Percentiles rank a stretch among this genome's conserved stretches.
Conservation (phyloP, 2,329 filamentous ascomycete genomes). For the Monosporascus ibericus region DNA sequence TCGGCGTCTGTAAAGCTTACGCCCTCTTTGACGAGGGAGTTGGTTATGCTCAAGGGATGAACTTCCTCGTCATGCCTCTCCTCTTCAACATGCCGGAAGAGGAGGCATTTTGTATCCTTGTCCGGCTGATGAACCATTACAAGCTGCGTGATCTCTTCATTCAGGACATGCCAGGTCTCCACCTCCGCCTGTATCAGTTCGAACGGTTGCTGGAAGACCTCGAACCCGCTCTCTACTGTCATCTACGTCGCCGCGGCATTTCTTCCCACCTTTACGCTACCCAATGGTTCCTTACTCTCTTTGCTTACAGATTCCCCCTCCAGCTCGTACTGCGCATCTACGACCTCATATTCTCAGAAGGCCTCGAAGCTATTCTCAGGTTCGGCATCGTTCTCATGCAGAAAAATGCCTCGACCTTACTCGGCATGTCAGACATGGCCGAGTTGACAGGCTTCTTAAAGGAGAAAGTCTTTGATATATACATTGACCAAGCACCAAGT, state of each 20-base stretch:
- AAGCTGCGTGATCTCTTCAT: constrained; percentile 87
- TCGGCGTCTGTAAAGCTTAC: constrained; percentile 95
- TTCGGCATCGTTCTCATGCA: constrained; percentile 96
- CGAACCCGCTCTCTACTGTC: constrained; percentile 90
- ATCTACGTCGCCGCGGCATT: constrained; percentile 81
- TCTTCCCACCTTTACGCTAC: constrained; percentile 92
- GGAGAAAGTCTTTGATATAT: constrained; percentile 90
- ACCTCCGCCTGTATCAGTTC: constrained; percentile 90
- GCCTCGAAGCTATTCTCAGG: constrained; percentile 85
- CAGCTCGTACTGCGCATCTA: constrained; percentile 96
- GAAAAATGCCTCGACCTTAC: constrained; percentile 73
- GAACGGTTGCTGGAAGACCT: constrained; percentile 89
- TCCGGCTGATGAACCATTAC: constrained; percentile 95
- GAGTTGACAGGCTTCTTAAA: constrained; percentile 85
- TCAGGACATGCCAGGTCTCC: constrained; percentile 92
- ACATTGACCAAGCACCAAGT: constrained; percentile 90
- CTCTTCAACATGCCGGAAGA: constrained; percentile 98
- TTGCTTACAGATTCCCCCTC: constrained; percentile 93
- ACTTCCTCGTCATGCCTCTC: constrained; percentile 94
- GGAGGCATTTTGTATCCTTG: constrained; percentile 89
- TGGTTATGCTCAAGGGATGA: constrained; percentile 98
- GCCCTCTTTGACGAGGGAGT: constrained; percentile 91
- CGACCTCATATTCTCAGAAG: constrained; percentile 89
- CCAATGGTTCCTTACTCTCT: constrained; percentile 98
- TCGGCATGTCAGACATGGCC: constrained; percentile 86